Percentiles rank a stretch among this genome's conserved stretches.
Evolutionary conservation across 768 basidiomycete genomes (phyloP).

Genomic region (Tubosaeta sp.): DNA sequence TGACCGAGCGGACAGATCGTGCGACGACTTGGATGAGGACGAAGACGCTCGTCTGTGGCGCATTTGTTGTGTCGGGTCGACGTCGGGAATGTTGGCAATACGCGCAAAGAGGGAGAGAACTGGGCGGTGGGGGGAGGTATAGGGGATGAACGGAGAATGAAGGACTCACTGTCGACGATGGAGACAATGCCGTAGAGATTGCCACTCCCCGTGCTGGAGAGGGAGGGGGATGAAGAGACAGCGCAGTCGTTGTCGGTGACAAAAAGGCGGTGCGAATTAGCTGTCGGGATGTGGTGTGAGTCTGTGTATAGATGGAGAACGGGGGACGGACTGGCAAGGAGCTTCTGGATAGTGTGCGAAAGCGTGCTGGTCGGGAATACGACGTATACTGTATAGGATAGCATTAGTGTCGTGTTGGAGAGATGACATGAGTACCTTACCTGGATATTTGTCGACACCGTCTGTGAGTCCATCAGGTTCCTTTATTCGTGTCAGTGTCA

Average conservation of each 20-base stretch:
- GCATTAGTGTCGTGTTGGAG: not conserved
- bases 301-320: not conserved
- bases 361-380: slow-evolving; percentile 62
- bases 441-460: slow-evolving; percentile 75
- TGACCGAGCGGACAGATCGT: slow-evolving; percentile 35
- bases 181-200: slow-evolving; percentile 75
- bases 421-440: slow-evolving; percentile 30
- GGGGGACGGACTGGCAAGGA: slow-evolving; percentile 66
- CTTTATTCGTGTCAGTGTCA: slow-evolving; percentile 31
- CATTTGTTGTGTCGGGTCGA: slow-evolving; percentile 76
- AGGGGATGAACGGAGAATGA: not conserved
- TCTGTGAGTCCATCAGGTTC: slow-evolving; percentile 73
- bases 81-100: slow-evolving; percentile 63
- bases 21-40: slow-evolving; percentile 54
- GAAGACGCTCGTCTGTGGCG: slow-evolving; percentile 78
- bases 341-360: slow-evolving; percentile 70
- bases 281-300: slow-evolving; percentile 34
- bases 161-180: slow-evolving; percentile 67
- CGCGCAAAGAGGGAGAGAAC: slow-evolving; percentile 79
- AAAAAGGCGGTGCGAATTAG: slow-evolving; percentile 76
- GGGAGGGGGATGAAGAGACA: slow-evolving; percentile 45
- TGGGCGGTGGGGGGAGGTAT: slow-evolving; percentile 23
- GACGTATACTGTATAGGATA: slow-evolving; percentile 56
- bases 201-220: slow-evolving; percentile 33
- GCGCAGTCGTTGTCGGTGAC: slow-evolving; percentile 57